Evolutionary conservation across 805 yeast genomes (phyloP), one percentile per base, ranked within the genome.

Genomic region (Metschnikowia matae): DNA sequence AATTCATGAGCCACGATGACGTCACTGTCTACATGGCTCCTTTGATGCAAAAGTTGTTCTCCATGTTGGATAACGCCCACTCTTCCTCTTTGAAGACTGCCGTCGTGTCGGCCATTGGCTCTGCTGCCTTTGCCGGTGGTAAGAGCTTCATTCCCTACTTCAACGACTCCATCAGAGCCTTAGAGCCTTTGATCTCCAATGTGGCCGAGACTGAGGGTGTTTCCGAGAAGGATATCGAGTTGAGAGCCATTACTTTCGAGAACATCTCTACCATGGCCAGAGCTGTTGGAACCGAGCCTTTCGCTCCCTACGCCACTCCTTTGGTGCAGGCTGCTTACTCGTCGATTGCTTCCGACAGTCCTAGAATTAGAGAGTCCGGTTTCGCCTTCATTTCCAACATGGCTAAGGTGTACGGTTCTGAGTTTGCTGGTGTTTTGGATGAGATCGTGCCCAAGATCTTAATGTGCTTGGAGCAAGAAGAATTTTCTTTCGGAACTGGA

Each of bases 41-140:
- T 46, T 80, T 94, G 67, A 90, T 91, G 87, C 87, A 87, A 70
- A 87, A 91, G 63, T 79, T 94, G 59, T 83, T 91, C 75, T 82
- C 79, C 51, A 86, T 94, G 87, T 80, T 92, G 61, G 85, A 82
- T 61, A 76, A 80, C 55, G 88, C 95, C 44, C 78, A 83, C 59
- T 78, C 85, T 35, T 85, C 91, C 20, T 81, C 95, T 14, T 75
- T 87, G 64, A 85, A 83, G 67, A 73, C 87, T 44, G 88, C 89
- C 53, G 84, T 87, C 63, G 97, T 94, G 52, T 87, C 96, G 48
- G 97, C 97, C 37, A 88, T 94, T 66, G 98, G 98, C 49, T 91
- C 98, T 37, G 89, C 96, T 52, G 98, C 99, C 29, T 90, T 85
- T 65, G 96, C 98, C 50, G 83, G 96, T 40, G 97, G 97, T 70